Conservation (phyloP, 2,329 filamentous ascomycete genomes). For the Aspergillus sp. region DNA sequence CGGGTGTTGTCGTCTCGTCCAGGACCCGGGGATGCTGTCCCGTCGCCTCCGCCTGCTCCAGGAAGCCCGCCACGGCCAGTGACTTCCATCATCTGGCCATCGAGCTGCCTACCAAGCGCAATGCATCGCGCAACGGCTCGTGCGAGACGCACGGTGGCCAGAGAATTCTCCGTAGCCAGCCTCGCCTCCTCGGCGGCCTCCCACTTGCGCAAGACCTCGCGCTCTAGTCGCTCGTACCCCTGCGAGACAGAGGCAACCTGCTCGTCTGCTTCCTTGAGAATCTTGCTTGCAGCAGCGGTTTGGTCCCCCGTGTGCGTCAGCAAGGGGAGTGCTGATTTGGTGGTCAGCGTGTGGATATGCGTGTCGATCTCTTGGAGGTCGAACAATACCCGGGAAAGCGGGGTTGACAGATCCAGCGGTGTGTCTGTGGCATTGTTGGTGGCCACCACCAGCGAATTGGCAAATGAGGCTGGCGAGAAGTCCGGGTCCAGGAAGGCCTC, state of each 20-base stretch:
- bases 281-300: conserved; percentile 67
- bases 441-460: conserved; percentile 81
- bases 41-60: conserved; percentile 35
- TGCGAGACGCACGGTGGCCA: conserved; percentile 75
- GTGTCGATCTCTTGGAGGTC: conserved; percentile 97
- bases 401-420: conserved; percentile 88
- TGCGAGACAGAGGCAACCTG: conserved; percentile 80
- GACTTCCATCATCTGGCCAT: conserved; percentile 78
- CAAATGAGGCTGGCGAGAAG: conserved; percentile 80
- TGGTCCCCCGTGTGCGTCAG: conserved; percentile 75
- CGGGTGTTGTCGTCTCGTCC: conserved; percentile 71
- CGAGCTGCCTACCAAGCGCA: conserved; percentile 79
- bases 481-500: conserved; percentile 80
- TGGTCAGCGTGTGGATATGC: conserved; percentile 87
- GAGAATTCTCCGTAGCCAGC: conserved; percentile 72
- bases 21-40: conserved; percentile 23
- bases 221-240: conserved; percentile 81
- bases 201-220: conserved; percentile 82
- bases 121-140: conserved; percentile 76
- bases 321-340: conserved; percentile 77
- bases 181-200: conserved; percentile 82
- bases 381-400: conserved; percentile 89
- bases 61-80: conserved; percentile 40
- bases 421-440: conserved; percentile 93
- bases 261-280: conserved; percentile 73